A percentile compares a stretch with the other conserved stretches of the same genome.
phyloP scores from a whole-genome alignment of 768 basidiomycete genomes.

The Calvatia gigantea region DNA sequence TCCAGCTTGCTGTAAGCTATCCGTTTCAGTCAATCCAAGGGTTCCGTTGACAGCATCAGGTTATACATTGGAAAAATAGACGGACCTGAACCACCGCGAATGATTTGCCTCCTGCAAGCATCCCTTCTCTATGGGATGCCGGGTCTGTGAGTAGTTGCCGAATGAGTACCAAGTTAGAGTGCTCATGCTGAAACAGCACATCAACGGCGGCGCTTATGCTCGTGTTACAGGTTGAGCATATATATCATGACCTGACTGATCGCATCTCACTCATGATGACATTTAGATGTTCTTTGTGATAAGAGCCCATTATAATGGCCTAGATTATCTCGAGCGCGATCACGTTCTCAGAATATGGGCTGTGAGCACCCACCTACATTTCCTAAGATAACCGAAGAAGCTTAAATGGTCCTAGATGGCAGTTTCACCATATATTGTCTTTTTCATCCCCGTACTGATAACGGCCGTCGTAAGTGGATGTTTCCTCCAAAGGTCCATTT shows the following conservation, averaged over 20 bases:
- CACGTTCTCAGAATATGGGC: constrained; percentile 32
- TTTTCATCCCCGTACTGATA: constrained; percentile 31
- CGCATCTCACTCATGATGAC: not conserved
- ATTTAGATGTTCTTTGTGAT: constrained; percentile 43
- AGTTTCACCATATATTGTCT: constrained; percentile 36
- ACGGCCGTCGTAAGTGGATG: constrained; percentile 35
- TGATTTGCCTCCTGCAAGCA: constrained; percentile 43
- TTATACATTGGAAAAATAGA: constrained; percentile 38
- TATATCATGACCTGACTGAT: not conserved
- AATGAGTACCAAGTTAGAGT: not conserved
- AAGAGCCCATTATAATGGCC: constrained; percentile 31
- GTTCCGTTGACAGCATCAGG: constrained; percentile 18
- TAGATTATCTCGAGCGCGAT: constrained; percentile 28
- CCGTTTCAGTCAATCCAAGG: not conserved
- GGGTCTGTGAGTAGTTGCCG: constrained; percentile 32
- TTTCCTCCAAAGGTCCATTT: not conserved
- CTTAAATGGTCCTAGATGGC: constrained; percentile 31
- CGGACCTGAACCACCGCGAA: constrained; percentile 40
- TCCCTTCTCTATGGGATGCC: constrained; percentile 47
- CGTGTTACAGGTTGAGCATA: constrained; percentile 36
- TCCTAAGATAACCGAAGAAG: not conserved
- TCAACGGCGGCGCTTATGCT: constrained; percentile 39
- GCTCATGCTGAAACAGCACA: constrained; percentile 24
- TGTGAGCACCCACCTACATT: constrained; percentile 27
- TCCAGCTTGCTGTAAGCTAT: constrained; percentile 36